Base-by-base conservation (phyloP, 1,139 yeast species). In the Scheffersomyces segobiensis region DNA sequence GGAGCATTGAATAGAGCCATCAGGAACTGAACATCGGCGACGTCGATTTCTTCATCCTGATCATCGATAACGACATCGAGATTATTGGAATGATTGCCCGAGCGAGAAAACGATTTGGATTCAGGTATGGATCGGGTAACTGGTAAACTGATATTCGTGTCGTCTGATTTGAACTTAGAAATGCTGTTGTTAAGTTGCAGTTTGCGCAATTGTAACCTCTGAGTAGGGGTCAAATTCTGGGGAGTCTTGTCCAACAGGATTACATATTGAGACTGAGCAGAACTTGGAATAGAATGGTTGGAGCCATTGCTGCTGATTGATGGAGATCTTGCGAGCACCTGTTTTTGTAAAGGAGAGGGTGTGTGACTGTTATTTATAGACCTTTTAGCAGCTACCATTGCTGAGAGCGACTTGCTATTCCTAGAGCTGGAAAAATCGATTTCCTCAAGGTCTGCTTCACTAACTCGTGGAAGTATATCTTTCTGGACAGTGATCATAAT, bases 11-110 rank as follows among this genome's bases (percentile, higher is more conserved):
- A 86, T 4, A 32, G 42, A 32, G 42, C 42, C 42, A 32, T 10
- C 42, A 32, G 42, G 17, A 32, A 32, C 32, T 24, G 32, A 61
- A 87, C 83, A 46, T 82, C 75, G 19, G 80, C 74, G 56, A 78
- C 84, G 6, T 87, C 85, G 53, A 76, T 62, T 47, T 85, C 85
- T 56, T 83, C 87, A 60, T 86, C 89, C 22, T 85, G 82, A 56
- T 60, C 63, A 51, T 75, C 79, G 42, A 59, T 55, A 18, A 19
- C 52, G 6, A 24, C 24, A 10, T 53, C 48, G 18, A 14, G 21
- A 32, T 32, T 32, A 32, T 32, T 32, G 14, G 42, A 14, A 4
- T 10, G 17, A 10, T 32, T 32, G 42, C 5, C 42, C 42, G 42
- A 3, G 17, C 5, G 5, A 32, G 42, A 32, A 14, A 32, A 32